phyloP scores from a whole-genome alignment of 257 asterid species.

The Apocynum venetum region DNA sequence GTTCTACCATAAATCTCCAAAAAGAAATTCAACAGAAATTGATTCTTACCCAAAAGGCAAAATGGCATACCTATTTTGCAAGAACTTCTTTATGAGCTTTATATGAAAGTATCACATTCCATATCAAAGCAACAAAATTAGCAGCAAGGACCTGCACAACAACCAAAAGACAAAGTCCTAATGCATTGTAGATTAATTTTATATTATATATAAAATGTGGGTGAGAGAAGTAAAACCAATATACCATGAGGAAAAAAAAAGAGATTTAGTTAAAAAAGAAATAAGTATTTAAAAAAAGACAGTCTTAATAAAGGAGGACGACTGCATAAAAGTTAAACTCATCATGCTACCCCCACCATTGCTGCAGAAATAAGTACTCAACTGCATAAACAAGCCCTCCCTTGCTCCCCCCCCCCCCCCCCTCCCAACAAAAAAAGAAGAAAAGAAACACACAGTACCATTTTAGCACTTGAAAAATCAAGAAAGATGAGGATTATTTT shows the following conservation, averaged over 20 bases:
- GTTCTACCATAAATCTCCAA: not conserved
- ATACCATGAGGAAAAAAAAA: not conserved
- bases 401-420: too few relatives aligned
- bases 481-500: not conserved
- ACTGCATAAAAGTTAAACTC: not conserved
- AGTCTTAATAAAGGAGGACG: not conserved
- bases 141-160: constrained; percentile 81
- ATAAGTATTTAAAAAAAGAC: too few relatives aligned
- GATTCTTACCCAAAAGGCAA: not conserved
- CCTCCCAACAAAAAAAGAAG: too few relatives aligned
- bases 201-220: not conserved
- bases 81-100: constrained; percentile 82
- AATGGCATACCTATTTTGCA: constrained; percentile 47
- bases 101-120: constrained; percentile 85
- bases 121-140: constrained; percentile 60
- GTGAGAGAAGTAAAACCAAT: not conserved
- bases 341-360: not conserved
- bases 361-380: too few relatives aligned
- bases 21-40: not conserved
- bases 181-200: not conserved
- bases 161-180: constrained; percentile 4
- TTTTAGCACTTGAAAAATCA: not conserved
- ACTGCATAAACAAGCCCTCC: too few relatives aligned
- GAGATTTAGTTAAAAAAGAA: not conserved
- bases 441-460: too few relatives aligned